Evolutionary conservation across 345 rosid genomes (phyloP).

Genomic region (Salix udensis): DNA sequence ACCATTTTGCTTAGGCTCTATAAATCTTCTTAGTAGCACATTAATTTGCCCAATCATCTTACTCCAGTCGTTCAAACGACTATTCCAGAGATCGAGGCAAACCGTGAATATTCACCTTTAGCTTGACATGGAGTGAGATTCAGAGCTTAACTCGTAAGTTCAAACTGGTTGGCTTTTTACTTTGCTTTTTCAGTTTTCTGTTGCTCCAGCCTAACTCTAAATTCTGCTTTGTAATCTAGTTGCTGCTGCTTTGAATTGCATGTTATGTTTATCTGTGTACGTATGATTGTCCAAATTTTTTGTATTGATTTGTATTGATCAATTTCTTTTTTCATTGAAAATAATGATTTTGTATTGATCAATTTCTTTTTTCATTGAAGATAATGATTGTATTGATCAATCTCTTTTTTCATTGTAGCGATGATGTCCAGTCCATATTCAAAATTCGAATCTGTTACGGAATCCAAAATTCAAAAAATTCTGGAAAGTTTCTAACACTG

Average conservation of each 20-base stretch:
- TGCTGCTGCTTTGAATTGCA: not conserved
- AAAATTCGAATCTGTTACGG: constrained; percentile 28
- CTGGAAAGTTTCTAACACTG: constrained; percentile 50
- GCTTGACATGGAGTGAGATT: constrained; percentile 67
- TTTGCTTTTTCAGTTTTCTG: not conserved
- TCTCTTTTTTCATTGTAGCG: constrained; percentile 40
- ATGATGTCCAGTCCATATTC: constrained; percentile 50
- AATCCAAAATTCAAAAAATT: constrained; percentile 48
- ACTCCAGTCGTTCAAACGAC: constrained; percentile 29
- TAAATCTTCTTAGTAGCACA: constrained; percentile 57
- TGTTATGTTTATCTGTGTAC: not conserved
- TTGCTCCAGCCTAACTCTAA: not conserved
- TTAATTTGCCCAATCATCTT: constrained; percentile 37
- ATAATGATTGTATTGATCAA: not conserved
- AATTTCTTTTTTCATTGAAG: not conserved
- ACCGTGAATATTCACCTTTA: constrained; percentile 53
- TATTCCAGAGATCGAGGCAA: constrained; percentile 39
- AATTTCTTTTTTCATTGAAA: not conserved
- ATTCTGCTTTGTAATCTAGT: not conserved
- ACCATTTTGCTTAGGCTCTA: constrained; percentile 61
- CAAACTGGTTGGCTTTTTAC: constrained; percentile 9
- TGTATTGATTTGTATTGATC: not conserved
- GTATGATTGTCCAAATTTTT: not conserved
- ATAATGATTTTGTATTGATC: not conserved
- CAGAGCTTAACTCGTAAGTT: constrained; percentile 59